Evolutionary conservation across 2,329 filamentous ascomycete species (phyloP).

Genomic region (Venturia carpophila): DNA sequence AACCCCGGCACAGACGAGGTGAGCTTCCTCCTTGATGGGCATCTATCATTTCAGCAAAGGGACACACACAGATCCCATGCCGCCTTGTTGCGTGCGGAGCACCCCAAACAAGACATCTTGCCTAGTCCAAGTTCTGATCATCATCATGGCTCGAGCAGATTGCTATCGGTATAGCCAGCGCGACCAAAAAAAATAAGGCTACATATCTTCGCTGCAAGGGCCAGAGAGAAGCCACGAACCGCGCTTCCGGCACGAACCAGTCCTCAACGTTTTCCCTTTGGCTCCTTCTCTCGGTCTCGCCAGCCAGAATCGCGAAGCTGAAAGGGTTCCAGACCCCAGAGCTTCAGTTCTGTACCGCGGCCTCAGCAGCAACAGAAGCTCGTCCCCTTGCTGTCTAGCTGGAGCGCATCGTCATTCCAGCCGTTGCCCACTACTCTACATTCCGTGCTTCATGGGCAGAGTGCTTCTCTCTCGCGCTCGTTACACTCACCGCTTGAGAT

Average conservation of each 20-base stretch:
- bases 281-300: background rate
- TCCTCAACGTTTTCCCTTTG: background rate
- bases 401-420: conserved; percentile 2
- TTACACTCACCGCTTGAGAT: conserved; percentile 14
- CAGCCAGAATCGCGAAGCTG: too few relatives aligned
- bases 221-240: background rate
- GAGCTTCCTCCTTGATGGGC: background rate
- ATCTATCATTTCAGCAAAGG: background rate
- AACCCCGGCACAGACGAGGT: conserved; percentile 8
- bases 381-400: background rate
- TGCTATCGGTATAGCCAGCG: conserved; percentile 4
- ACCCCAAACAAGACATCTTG: background rate
- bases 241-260: background rate
- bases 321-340: too few relatives aligned
- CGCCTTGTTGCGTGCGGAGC: background rate
- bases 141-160: conserved; percentile 13
- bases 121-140: conserved; percentile 9
- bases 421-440: background rate
- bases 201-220: background rate
- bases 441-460: conserved; percentile 15
- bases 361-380: conserved; percentile 1
- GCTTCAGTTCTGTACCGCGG: background rate
- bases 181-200: background rate
- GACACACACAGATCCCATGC: background rate
- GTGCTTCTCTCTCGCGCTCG: conserved; percentile 4